Percentiles rank a stretch among this genome's conserved stretches.
Evolutionary conservation across 1,284 basidiomycete species (phyloP).

Genomic region (Boletus calvinii): DNA sequence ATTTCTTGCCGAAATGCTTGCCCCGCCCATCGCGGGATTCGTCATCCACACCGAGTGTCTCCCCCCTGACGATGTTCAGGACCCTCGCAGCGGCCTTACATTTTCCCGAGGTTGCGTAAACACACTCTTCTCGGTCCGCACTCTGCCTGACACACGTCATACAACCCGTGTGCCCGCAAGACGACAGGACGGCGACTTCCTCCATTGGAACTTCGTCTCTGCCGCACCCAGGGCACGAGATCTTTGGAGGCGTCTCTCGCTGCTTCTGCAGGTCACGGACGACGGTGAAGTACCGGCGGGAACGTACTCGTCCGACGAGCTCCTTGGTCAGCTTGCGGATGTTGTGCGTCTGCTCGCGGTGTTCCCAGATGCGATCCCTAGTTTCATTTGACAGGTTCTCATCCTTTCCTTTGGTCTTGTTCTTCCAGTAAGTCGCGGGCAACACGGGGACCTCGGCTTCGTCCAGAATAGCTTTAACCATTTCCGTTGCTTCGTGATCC

Average conservation of each 20-base stretch:
- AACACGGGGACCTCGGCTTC: constrained; percentile 54
- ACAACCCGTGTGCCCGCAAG: constrained; percentile 88
- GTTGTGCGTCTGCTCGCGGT: constrained; percentile 84
- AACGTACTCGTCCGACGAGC: constrained; percentile 83
- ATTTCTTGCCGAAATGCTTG: constrained; percentile 85
- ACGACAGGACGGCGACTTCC: constrained; percentile 82
- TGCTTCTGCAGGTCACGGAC: constrained; percentile 87
- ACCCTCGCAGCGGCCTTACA: constrained; percentile 74
- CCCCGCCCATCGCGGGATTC: constrained; percentile 67
- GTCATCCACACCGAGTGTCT: constrained; percentile 83
- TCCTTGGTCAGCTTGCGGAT: constrained; percentile 84
- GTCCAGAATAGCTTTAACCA: constrained; percentile 59
- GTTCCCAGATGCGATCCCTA: constrained; percentile 73
- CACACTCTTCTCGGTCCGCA: constrained; percentile 80
- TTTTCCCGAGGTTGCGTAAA: constrained; percentile 62
- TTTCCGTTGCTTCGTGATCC: constrained; percentile 70
- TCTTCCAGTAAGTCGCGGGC: constrained; percentile 37
- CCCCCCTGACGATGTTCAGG: constrained; percentile 80
- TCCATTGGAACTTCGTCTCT: constrained; percentile 56
- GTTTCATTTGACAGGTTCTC: constrained; percentile 53
- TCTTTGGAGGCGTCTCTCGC: constrained; percentile 51
- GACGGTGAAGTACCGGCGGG: constrained; percentile 86
- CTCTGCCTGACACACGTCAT: constrained; percentile 66
- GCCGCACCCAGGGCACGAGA: constrained; percentile 63
- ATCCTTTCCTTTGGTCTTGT: constrained; percentile 54